These are phyloP conservation scores for Saposhnikovia divaricata DNA, from an alignment of 129 eudicot genomes.

Conservation along the genomic window DNA sequence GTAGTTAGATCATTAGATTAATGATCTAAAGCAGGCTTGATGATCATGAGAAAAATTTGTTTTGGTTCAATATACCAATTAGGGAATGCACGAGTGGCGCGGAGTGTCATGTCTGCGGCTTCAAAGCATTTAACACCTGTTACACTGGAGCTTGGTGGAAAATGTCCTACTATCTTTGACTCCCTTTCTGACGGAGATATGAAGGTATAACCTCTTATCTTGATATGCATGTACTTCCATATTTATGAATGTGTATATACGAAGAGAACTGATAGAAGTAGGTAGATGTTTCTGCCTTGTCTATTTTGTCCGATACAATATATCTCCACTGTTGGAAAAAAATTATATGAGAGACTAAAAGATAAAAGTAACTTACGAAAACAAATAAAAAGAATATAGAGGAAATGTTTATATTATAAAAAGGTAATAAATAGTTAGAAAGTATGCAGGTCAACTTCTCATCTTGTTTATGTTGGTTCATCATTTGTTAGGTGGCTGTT, in stretches of 20 bases:
- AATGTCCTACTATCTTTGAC: conserved; percentile 74
- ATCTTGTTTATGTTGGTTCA: background rate
- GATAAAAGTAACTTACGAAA: too few relatives aligned
- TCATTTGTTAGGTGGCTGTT: conserved; percentile 49
- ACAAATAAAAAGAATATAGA: too few relatives aligned
- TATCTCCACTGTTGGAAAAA: background rate
- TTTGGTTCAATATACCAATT: conserved; percentile 30
- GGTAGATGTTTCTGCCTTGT: background rate
- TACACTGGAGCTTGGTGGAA: conserved; percentile 90
- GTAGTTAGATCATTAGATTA: background rate
- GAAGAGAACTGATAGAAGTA: background rate
- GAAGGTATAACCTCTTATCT: conserved; percentile 33
- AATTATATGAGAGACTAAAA: background rate
- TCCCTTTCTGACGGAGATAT: conserved; percentile 42
- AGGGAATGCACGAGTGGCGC: conserved; percentile 73
- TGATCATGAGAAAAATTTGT: background rate
- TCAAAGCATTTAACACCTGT: conserved; percentile 89
- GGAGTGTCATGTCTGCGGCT: conserved; percentile 76
- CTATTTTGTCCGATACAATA: background rate
- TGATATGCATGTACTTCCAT: background rate
- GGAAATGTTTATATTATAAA: background rate
- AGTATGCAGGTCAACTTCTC: background rate
- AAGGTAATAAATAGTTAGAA: too few relatives aligned
- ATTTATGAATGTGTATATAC: background rate
- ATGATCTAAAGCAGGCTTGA: background rate